Evolutionary conservation across 2,329 filamentous ascomycete species (phyloP).

Genomic region (Fusarium staphyleae): DNA sequence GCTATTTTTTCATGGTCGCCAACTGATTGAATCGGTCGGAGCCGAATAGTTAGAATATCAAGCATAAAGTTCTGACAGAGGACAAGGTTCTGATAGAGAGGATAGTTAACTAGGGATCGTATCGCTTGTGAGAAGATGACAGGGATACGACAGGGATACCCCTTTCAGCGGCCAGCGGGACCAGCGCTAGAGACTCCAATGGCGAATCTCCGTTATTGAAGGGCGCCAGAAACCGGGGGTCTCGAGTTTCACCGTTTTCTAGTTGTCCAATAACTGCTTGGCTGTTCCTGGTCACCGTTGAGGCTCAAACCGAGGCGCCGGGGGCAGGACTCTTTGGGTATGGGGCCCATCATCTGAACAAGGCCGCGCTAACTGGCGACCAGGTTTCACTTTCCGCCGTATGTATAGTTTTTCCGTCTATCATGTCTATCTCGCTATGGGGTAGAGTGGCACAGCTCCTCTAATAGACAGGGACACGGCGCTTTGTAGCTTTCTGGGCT

Average conservation of each 20-base stretch:
- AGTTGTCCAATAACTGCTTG: slow-evolving; percentile 21
- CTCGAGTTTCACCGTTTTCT: slow-evolving; percentile 25
- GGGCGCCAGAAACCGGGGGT: slow-evolving; percentile 10
- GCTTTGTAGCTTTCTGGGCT: background rate
- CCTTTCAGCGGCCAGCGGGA: background rate
- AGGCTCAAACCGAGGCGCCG: slow-evolving; percentile 35
- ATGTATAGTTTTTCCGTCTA: slow-evolving; percentile 34
- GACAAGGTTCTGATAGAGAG: too few relatives aligned
- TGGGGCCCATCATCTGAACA: background rate
- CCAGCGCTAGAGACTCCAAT: slow-evolving; percentile 26
- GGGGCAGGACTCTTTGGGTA: background rate
- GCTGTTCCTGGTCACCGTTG: slow-evolving; percentile 1
- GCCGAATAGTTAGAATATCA: background rate
- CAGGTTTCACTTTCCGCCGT: slow-evolving; percentile 27
- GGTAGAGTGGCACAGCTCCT: slow-evolving; percentile 2
- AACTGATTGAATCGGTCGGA: slow-evolving; percentile 10
- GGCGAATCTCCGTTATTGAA: slow-evolving; percentile 32
- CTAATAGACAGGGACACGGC: slow-evolving; percentile 5
- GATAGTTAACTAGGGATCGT: too few relatives aligned
- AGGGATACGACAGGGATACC: background rate
- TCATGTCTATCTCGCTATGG: slow-evolving; percentile 25
- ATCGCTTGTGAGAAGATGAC: background rate
- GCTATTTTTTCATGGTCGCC: too few relatives aligned
- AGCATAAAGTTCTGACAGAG: background rate
- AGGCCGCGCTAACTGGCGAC: background rate